Percentiles rank a stretch among this genome's conserved stretches.
Conservation (phyloP, 2,329 filamentous ascomycete species). For the Rhynchosporium agropyri region DNA sequence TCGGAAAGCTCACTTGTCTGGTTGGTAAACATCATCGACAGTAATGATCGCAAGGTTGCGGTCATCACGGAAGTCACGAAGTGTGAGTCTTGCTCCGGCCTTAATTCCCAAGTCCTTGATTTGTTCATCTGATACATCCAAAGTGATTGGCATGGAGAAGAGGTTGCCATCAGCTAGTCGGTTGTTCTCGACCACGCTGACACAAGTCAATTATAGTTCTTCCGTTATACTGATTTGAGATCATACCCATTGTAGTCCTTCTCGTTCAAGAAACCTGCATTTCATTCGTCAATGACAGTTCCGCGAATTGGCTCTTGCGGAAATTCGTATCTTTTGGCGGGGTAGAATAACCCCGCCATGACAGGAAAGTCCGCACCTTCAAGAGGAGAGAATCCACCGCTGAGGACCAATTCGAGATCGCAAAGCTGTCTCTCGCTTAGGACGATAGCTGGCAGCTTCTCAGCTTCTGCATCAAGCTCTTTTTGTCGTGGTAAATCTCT, state of each 20-base stretch:
- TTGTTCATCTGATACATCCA: slow-evolving; percentile 77
- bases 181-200: slow-evolving; percentile 83
- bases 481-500: slow-evolving; percentile 83
- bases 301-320: slow-evolving; percentile 27
- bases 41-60: slow-evolving; percentile 94
- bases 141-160: slow-evolving; percentile 95
- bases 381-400: slow-evolving; percentile 94
- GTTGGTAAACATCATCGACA: slow-evolving; percentile 91
- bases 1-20: slow-evolving; percentile 74
- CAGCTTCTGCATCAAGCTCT: slow-evolving; percentile 81
- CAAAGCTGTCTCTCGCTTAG: slow-evolving; percentile 95
- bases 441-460: slow-evolving; percentile 79
- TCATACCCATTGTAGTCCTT: slow-evolving; percentile 91
- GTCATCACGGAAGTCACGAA: slow-evolving; percentile 96
- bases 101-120: slow-evolving; percentile 78
- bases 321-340: slow-evolving; percentile 26
- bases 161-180: slow-evolving; percentile 86
- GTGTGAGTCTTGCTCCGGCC: slow-evolving; percentile 78
- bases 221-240: slow-evolving; percentile 15
- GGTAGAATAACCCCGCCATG: slow-evolving; percentile 35
- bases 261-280: slow-evolving; percentile 89
- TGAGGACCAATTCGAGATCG: slow-evolving; percentile 96
- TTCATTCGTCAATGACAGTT: slow-evolving; percentile 36
- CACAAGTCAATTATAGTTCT: slow-evolving; percentile 40
- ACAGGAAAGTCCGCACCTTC: slow-evolving; percentile 67